Evolutionary conservation across 495 filamentous ascomycete species (phyloP), one percentile per base, ranked within the genome.

Genomic region (Penicillium longicatenatum): DNA sequence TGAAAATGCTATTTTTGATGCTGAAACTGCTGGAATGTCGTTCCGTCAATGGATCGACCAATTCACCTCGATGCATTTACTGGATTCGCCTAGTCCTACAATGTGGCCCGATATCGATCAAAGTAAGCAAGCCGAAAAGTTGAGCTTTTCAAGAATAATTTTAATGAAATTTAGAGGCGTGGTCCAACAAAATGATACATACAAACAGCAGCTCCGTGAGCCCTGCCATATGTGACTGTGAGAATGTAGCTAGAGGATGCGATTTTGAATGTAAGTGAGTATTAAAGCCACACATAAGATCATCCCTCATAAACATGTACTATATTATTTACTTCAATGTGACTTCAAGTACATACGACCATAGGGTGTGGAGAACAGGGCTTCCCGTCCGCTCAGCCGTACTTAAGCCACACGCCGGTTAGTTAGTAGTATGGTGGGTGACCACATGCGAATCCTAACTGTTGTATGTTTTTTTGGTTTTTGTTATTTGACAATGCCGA

Each of bases 101-200:
- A 14, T 31, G 20, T 50, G 22, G 49, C 55, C 20, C 37, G 49
- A 58, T 54, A 39, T n/a, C 35, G 35, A 39, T 39, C 35, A 39
- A 39, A n/a, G 35, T 39, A 39, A 39, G 35, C 16, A 35, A 35
- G 31, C 31, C 31, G 8, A 39, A 39, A 39, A 39, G 37, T 39
- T 16, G 16, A 39, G 37, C 37, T 45, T 50, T 9, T 41, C 54
- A 4, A 37, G 50, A n/a, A 4, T 17, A 19, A 49, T 58, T 50
- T 50, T 62, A 22, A 62, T 62, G 21, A 26, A 47, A 50, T 29
- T 46, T 47, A 62, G 59, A 58, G 39, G 31, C 43, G 21, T 58
- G 59, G 59, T 62, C 58, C 44, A 55, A 62, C 39, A 45, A 54
- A 33, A 62, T 62, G 55, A 51, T 58, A 58, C 54, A 50, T 10